Conservation (phyloP, 1,284 basidiomycete species). For the Pascua guehoae region DNA sequence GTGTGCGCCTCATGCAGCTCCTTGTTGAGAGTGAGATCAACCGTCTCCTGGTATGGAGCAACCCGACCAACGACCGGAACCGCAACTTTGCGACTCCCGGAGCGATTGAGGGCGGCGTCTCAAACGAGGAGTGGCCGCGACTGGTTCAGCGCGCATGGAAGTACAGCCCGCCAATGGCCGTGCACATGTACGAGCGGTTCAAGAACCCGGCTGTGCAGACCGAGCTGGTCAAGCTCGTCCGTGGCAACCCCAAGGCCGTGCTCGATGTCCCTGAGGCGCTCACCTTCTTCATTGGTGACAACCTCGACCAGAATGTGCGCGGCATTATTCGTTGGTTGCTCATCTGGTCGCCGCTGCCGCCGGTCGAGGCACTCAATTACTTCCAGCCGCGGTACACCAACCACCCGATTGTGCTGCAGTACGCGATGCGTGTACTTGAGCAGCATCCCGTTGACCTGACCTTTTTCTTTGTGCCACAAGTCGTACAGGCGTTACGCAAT, state of each 20-base stretch:
- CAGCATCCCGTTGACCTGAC: slow-evolving; percentile 91
- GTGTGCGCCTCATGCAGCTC: slow-evolving; percentile 70
- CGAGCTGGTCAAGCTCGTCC: slow-evolving; percentile 74
- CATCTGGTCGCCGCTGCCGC: slow-evolving; percentile 84
- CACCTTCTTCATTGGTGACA: slow-evolving; percentile 72
- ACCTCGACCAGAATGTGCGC: slow-evolving; percentile 51
- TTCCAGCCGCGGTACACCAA: slow-evolving; percentile 80
- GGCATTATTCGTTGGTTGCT: slow-evolving; percentile 63
- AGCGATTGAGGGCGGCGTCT: slow-evolving; percentile 1
- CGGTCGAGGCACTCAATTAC: slow-evolving; percentile 78
- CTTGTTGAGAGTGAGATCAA: slow-evolving; percentile 88
- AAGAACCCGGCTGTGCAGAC: slow-evolving; percentile 60
- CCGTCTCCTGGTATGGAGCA: slow-evolving; percentile 83
- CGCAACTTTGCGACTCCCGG: slow-evolving; percentile 43
- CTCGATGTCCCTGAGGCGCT: slow-evolving; percentile 76
- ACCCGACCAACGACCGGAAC: slow-evolving; percentile 71
- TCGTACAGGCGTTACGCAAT: slow-evolving; percentile 89
- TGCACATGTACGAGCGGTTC: slow-evolving; percentile 83
- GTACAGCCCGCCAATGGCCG: slow-evolving; percentile 73
- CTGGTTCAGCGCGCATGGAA: slow-evolving; percentile 76
- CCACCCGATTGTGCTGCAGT: slow-evolving; percentile 86
- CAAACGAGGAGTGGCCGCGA: slow-evolving; percentile 64
- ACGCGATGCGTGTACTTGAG: slow-evolving; percentile 91
- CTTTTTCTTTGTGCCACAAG: slow-evolving; percentile 99
- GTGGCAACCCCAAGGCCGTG: slow-evolving; percentile 67